phyloP scores from a whole-genome alignment of 306 rosid genomes.

The Leucaena leucocephala region DNA sequence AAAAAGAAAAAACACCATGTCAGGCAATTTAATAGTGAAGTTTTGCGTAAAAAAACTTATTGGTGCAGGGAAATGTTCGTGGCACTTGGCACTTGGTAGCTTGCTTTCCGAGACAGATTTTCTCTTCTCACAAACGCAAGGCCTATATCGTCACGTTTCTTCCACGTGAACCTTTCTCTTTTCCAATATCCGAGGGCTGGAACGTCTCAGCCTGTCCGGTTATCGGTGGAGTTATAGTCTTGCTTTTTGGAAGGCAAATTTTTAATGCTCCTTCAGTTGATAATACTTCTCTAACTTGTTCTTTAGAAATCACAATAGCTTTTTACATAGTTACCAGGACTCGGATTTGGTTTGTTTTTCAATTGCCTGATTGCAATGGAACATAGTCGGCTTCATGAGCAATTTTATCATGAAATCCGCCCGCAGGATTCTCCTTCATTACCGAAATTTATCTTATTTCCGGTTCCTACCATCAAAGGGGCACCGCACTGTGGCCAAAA shows the following conservation, averaged over 20 bases:
- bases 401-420: neutral
- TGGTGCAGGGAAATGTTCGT: neutral
- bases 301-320: neutral
- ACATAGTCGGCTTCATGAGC: neutral
- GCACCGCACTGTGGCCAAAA: neutral
- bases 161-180: neutral
- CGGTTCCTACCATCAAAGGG: neutral
- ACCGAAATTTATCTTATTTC: neutral
- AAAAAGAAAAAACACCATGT: too few relatives aligned
- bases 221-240: neutral
- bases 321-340: neutral
- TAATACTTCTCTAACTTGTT: neutral
- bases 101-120: neutral
- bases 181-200: neutral
- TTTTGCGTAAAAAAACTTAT: neutral
- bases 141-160: neutral
- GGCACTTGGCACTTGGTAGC: neutral
- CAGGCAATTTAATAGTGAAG: too few relatives aligned
- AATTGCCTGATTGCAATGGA: neutral
- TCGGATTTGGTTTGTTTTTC: neutral
- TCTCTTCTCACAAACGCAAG: neutral
- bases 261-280: neutral
- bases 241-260: neutral
- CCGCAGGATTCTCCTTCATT: constrained; percentile 7
- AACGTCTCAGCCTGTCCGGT: neutral